phyloP scores from a whole-genome alignment of 73 alveolate genomes.

The Paramecium primaurelia region DNA sequence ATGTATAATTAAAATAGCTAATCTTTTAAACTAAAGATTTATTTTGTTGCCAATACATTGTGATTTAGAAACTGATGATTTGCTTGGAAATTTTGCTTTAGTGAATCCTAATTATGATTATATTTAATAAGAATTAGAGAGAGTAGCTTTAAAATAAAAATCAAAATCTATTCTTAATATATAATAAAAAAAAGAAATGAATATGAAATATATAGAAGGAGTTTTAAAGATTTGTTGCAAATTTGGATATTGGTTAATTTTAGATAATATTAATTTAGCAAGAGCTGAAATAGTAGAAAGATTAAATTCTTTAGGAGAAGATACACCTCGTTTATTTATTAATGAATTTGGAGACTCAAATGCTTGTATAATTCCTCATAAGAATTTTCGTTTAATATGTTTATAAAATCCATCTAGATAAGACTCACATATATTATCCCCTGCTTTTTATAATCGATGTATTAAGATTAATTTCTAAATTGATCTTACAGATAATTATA shows the following conservation, averaged over 20 bases:
- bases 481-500: neutral
- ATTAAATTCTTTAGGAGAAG: neutral
- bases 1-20: neutral
- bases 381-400: neutral
- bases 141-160: neutral
- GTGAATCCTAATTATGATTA: neutral
- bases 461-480: neutral
- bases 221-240: neutral
- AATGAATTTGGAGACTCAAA: neutral
- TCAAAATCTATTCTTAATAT: neutral
- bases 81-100: neutral
- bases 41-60: neutral
- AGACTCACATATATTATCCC: neutral
- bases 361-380: neutral
- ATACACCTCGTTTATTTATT: neutral
- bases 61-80: neutral
- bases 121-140: neutral
- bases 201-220: neutral
- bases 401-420: neutral
- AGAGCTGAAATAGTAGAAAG: neutral
- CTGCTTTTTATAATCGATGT: neutral
- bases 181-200: neutral
- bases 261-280: neutral
- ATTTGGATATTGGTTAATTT: neutral
- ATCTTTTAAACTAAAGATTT: neutral